Conservation (phyloP, 495 filamentous ascomycete species). For the Paragyromitra xinjiangensis region DNA sequence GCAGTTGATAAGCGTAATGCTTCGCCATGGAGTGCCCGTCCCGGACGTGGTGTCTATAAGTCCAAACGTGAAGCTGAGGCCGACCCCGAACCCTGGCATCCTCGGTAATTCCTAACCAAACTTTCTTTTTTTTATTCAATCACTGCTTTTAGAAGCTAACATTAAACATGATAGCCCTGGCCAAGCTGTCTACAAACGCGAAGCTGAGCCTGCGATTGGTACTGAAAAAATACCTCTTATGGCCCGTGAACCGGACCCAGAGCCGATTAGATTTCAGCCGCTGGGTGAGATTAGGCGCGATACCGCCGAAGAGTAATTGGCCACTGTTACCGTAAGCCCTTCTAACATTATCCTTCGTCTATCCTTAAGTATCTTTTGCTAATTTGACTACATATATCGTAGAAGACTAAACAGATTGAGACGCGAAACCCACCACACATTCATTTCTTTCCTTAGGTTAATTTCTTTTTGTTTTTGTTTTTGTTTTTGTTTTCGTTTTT, state of each 20-base stretch:
- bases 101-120: conserved; percentile 11
- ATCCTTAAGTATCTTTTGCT: neutral
- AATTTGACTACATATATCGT: neutral
- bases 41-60: conserved; percentile 13
- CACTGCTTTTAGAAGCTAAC: neutral
- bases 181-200: conserved; percentile 9
- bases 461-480: conserved; percentile 6
- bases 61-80: conserved; percentile 7
- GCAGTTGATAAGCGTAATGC: neutral
- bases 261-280: conserved; percentile 32
- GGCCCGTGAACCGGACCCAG: conserved; percentile 26
- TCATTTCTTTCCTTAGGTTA: neutral
- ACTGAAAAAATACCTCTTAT: neutral
- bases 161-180: conserved; percentile 11
- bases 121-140: neutral
- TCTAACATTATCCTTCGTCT: neutral
- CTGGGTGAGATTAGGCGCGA: conserved; percentile 34
- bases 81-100: conserved; percentile 24
- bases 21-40: conserved; percentile 4
- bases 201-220: neutral
- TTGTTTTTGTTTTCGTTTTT: conserved; percentile 2
- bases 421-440: neutral
- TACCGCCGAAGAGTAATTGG: neutral
- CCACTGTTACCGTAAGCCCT: conserved; percentile 2
- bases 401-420: neutral